phyloP scores from a whole-genome alignment of 106 monocot species.

The Apostasia shenzhenica region DNA sequence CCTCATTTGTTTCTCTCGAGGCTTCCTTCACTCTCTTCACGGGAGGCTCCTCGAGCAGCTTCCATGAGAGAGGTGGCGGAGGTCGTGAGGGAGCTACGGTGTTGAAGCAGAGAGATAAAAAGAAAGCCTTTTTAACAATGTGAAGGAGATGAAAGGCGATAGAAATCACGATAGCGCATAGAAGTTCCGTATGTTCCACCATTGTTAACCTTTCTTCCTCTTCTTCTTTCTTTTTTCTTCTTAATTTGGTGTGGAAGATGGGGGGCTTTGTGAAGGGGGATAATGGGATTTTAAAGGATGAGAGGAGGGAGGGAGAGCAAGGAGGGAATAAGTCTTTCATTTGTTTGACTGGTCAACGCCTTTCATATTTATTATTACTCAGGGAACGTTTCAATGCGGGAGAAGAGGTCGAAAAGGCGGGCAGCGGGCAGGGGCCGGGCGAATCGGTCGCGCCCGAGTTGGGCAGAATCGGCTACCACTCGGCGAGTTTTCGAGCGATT shows the following conservation, averaged over 20 bases:
- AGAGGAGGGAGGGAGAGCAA: not conserved
- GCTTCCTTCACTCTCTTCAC: not conserved
- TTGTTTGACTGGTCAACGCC: constrained; percentile 1
- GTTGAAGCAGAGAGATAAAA: constrained; percentile 7
- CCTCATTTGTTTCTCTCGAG: not conserved
- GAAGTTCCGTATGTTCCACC: constrained; percentile 4
- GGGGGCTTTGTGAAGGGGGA: not conserved
- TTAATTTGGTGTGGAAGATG: not conserved
- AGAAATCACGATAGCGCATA: constrained; percentile 6
- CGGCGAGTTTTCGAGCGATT: too few relatives aligned
- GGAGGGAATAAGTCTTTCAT: not conserved
- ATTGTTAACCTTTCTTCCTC: constrained; percentile 5
- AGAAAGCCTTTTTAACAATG: constrained; percentile 6
- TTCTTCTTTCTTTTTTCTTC: not conserved
- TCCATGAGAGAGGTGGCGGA: constrained; percentile 3
- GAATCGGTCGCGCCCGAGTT: not conserved
- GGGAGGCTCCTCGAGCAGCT: not conserved
- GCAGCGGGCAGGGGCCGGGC: not conserved
- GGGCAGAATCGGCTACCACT: too few relatives aligned
- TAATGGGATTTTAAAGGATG: too few relatives aligned
- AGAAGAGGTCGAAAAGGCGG: constrained; percentile 5
- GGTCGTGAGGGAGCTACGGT: not conserved
- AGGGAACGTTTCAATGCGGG: constrained; percentile 9
- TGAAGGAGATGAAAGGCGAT: constrained; percentile 15
- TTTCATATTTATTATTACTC: too few relatives aligned